Conservation (phyloP, 805 yeast species). For the Metschnikowia similis region DNA sequence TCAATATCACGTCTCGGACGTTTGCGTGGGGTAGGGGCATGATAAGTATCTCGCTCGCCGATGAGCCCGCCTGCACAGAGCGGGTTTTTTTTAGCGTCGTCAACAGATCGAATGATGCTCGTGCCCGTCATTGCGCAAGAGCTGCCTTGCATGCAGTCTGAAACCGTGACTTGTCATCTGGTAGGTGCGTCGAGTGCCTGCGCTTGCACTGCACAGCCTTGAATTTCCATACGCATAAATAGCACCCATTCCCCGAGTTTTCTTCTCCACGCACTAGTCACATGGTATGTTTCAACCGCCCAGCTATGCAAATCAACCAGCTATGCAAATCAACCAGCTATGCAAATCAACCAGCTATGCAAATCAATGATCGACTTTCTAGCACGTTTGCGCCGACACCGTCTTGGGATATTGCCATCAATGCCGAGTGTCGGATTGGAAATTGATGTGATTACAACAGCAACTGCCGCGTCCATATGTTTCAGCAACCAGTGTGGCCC, state of each 20-base stretch:
- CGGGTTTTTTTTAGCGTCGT: neutral
- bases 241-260: neutral
- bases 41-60: neutral
- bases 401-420: no score
- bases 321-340: neutral
- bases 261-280: neutral
- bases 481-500: no score
- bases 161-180: neutral
- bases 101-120: neutral
- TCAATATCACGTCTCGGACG: neutral
- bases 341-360: no score
- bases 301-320: neutral
- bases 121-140: neutral
- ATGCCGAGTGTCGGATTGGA: no score
- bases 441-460: no score
- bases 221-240: conserved; percentile 1
- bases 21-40: neutral
- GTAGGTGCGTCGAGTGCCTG: neutral
- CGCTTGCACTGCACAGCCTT: conserved; percentile 2
- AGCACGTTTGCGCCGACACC: neutral
- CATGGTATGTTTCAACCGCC: neutral
- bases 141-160: neutral
- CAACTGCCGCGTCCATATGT: no score
- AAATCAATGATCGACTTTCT: neutral
- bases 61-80: neutral